A percentile compares a stretch with the other conserved stretches of the same genome.
Conservation (phyloP, 2,329 filamentous ascomycete species). For the Verticillium nonalfalfae region DNA sequence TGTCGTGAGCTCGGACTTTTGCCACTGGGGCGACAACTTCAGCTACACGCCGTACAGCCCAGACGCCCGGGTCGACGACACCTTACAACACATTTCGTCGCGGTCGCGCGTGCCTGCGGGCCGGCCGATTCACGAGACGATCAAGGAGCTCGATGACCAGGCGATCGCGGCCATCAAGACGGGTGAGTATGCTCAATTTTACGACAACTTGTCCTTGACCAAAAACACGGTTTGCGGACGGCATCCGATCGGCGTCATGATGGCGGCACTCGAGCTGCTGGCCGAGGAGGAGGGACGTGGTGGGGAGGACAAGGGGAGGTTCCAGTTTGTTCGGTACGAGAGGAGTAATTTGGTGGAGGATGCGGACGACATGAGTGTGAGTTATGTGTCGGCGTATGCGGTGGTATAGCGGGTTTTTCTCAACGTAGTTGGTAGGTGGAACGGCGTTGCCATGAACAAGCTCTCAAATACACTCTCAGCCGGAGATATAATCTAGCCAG, state of each 20-base stretch:
- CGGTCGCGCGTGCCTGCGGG: slow-evolving; percentile 22
- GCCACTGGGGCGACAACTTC: slow-evolving; percentile 88
- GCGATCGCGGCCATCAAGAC: slow-evolving; percentile 82
- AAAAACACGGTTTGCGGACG: slow-evolving; percentile 90
- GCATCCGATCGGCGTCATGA: slow-evolving; percentile 87
- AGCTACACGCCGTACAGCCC: slow-evolving; percentile 71
- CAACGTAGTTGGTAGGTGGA: no score
- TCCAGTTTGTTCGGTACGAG: slow-evolving; percentile 82
- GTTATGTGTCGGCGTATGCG: slow-evolving; percentile 90
- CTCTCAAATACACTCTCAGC: no score
- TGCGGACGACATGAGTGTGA: slow-evolving; percentile 76
- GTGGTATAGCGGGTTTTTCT: slow-evolving; percentile 35
- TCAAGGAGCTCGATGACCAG: slow-evolving; percentile 69
- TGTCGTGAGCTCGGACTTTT: slow-evolving; percentile 91
- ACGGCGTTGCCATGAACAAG: no score
- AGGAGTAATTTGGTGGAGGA: slow-evolving; percentile 69
- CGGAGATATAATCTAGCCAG: no score
- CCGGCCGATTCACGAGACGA: slow-evolving; percentile 73
- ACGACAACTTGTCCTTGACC: slow-evolving; percentile 62
- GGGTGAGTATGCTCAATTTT: slow-evolving; percentile 65
- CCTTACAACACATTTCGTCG: not conserved
- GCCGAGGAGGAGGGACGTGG: slow-evolving; percentile 24
- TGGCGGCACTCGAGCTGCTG: slow-evolving; percentile 76
- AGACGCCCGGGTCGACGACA: slow-evolving; percentile 27
- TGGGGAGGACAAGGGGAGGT: slow-evolving; percentile 38